Percentiles rank a stretch among this genome's conserved stretches.
These are phyloP conservation scores for Starmera dryadoides DNA, from an alignment of 805 yeast genomes.

Conservation along the genomic window DNA sequence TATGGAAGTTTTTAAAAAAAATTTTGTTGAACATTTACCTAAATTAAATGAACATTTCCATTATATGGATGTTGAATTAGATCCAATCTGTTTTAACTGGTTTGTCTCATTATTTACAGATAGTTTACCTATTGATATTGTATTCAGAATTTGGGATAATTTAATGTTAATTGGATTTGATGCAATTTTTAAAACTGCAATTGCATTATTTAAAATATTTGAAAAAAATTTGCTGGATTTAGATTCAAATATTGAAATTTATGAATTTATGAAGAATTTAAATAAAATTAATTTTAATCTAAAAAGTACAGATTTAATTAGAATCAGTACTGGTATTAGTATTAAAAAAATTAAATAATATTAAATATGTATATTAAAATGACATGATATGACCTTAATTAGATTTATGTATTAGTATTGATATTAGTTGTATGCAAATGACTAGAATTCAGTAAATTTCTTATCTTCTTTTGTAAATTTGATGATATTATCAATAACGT, in stretches of 20 bases:
- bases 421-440: not conserved
- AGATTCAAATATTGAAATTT: constrained; percentile 24
- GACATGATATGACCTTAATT: no score
- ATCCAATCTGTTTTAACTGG: constrained; percentile 48
- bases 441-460: no score
- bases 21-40: constrained; percentile 32
- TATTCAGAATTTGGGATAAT: constrained; percentile 47
- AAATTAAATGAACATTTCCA: constrained; percentile 29
- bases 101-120: constrained; percentile 48
- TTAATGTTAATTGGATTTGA: constrained; percentile 32
- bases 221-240: constrained; percentile 24
- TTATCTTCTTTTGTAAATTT: constrained; percentile 35
- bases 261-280: constrained; percentile 27
- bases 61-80: constrained; percentile 33
- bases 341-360: not conserved
- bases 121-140: constrained; percentile 40
- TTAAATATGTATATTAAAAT: not conserved
- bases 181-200: constrained; percentile 26
- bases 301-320: constrained; percentile 17
- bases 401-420: no score
- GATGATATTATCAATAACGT: constrained; percentile 67
- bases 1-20: constrained; percentile 27
- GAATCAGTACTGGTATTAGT: constrained; percentile 6
- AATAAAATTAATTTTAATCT: constrained; percentile 18
- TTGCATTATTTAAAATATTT: constrained; percentile 30